Evolutionary conservation across 2,329 filamentous ascomycete species (phyloP), one percentile per base, ranked within the genome.

Genomic region (Pestalotiopsis sp.): DNA sequence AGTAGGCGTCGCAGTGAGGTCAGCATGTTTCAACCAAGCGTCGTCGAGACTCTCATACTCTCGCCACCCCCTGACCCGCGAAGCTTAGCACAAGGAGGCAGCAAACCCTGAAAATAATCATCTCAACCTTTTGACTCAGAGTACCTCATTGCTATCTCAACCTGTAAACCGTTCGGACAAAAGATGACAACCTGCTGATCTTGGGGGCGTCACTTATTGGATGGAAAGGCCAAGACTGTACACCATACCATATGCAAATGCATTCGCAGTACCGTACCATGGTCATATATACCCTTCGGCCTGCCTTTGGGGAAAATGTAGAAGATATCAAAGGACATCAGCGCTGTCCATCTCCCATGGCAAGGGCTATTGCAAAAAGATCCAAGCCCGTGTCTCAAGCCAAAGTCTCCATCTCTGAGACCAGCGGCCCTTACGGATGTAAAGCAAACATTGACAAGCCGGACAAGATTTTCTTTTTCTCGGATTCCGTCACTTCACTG

Each of bases 61-160:
- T 60, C 26, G 57, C 57, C 57, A 60, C 57, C 57, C 57, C 57
- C 57, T 60, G 57, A 35, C 14, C 57, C 24, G 22, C 57, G n/a
- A 60, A 60, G 13, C 57, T 30, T 60, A 60, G 30, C 22, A 24
- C 24, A 60, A 57, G 20, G 24, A n/a, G 14, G 13, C 57, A 30
- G 11, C 26, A n/a, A 60, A 26, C 14, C 30, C 22, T 30, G n/a
- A 60, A 30, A 9, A 17, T 13, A 14, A 60, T n/a, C 26, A 48
- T 48, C 40, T 48, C 40, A n/a, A 48, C 14, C 40, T 48, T 48
- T 48, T 48, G 40, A 14, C 13, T n/a, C 55, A 26, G 26, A 57
- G 55, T 57, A 20, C 20, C 20, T 9, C 14, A 5, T 48, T n/a
- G n/a, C n/a, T 14, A 48, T 14, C 40, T 14, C 13, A 48, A 48